Percentiles rank a stretch among this genome's conserved stretches.
Evolutionary conservation across 2,329 filamentous ascomycete species (phyloP).

Genomic region (Fonsecaea erecta): DNA sequence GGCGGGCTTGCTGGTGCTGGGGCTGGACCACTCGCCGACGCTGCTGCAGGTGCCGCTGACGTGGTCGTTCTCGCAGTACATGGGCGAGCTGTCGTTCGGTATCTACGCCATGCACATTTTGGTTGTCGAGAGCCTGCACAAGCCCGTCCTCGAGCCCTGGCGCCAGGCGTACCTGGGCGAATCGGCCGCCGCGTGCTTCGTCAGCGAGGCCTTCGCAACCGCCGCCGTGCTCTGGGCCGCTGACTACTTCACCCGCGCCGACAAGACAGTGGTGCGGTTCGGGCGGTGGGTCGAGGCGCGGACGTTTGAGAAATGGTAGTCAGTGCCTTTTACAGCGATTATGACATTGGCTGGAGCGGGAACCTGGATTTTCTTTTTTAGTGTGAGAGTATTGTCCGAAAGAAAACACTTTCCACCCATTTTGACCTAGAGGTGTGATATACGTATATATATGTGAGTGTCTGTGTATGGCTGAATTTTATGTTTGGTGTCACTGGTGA

Average conservation of each 20-base stretch:
- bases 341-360: too few relatives aligned
- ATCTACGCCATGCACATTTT: constrained; percentile 52
- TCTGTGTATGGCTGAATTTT: too few relatives aligned
- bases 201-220: not conserved
- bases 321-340: too few relatives aligned
- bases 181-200: constrained; percentile 6
- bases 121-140: constrained; percentile 9
- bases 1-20: constrained; percentile 47
- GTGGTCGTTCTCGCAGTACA: constrained; percentile 50
- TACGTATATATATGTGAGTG: too few relatives aligned
- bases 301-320: constrained; percentile 23
- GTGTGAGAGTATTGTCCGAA: too few relatives aligned
- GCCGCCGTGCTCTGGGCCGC: constrained; percentile 19
- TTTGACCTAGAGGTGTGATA: too few relatives aligned
- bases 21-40: constrained; percentile 47
- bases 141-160: constrained; percentile 11
- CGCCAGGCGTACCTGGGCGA: constrained; percentile 10
- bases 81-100: constrained; percentile 53
- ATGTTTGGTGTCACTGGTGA: too few relatives aligned
- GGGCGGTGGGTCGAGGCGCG: constrained; percentile 19
- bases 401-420: too few relatives aligned
- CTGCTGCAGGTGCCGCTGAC: constrained; percentile 49
- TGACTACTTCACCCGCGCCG: constrained; percentile 22
- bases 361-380: too few relatives aligned
- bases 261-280: constrained; percentile 18